A percentile compares a stretch with the other conserved stretches of the same genome.
Evolutionary conservation across 2,329 filamentous ascomycete species (phyloP).

Genomic region (Emericellopsis cladophorae): DNA sequence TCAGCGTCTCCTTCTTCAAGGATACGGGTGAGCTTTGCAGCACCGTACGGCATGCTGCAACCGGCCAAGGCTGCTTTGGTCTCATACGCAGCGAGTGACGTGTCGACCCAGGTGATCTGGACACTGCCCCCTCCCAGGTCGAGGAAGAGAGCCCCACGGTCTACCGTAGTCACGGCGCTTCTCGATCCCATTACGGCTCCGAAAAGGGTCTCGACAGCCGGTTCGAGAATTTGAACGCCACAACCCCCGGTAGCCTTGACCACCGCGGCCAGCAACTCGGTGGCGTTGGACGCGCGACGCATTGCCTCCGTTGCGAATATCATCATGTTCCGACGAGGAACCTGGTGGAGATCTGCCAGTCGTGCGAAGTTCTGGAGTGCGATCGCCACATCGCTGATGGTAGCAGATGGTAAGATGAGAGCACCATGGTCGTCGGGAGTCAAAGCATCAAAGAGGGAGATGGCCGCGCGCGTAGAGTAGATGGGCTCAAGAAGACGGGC

Average conservation of each 20-base stretch:
- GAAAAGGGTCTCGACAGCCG: slow-evolving; percentile 70
- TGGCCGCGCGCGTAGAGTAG: slow-evolving; percentile 64
- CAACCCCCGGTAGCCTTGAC: slow-evolving; percentile 47
- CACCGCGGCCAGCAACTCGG: slow-evolving; percentile 55
- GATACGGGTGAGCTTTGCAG: slow-evolving; percentile 40
- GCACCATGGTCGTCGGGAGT: slow-evolving; percentile 30
- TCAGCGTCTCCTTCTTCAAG: slow-evolving; percentile 26
- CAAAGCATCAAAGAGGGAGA: slow-evolving; percentile 78
- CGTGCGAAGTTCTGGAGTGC: slow-evolving; percentile 58
- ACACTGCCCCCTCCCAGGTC: slow-evolving; percentile 69
- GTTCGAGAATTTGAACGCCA: slow-evolving; percentile 59
- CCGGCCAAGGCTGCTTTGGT: slow-evolving; percentile 39
- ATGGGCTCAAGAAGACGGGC: slow-evolving; percentile 64
- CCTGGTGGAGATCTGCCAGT: slow-evolving; percentile 57
- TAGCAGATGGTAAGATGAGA: slow-evolving; percentile 34
- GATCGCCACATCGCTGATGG: slow-evolving; percentile 52
- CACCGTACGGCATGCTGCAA: slow-evolving; percentile 48
- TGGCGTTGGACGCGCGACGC: slow-evolving; percentile 63
- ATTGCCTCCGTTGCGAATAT: slow-evolving; percentile 86
- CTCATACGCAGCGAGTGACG: slow-evolving; percentile 31
- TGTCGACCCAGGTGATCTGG: slow-evolving; percentile 52
- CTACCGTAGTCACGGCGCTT: slow-evolving; percentile 55
- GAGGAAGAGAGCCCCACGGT: slow-evolving; percentile 59
- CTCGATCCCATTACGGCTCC: slow-evolving; percentile 70
- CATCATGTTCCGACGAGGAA: slow-evolving; percentile 51